Evolutionary conservation across 371 early-diverging fungal species (phyloP), one percentile per base, ranked within the genome.

Genomic region (Rhizopus delemar): DNA sequence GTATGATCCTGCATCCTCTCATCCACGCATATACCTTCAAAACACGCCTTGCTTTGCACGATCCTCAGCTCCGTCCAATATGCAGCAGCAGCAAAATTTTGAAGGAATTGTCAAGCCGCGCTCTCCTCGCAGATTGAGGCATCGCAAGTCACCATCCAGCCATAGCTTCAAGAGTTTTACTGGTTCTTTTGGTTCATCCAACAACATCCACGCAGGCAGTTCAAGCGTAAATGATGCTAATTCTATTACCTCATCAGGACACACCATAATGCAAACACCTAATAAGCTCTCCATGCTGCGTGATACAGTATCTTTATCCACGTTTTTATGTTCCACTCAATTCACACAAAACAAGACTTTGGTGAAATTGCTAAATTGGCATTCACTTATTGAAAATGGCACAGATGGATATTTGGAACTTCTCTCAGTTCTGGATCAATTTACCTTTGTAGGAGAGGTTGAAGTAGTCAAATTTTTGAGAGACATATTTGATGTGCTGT

Each of bases 381-480:
- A 65, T 2, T 56, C 71, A 1, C 56, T 68, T 6, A 35, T 74
- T 39, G 58, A 69, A 53, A 50, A 51, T 13, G 13, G 36, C 8
- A 41, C 53, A 7, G 70, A 69, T 6, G 65, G 68, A 28, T 57
- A 43, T 9, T 66, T 68, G 6, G 78, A 82, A 31, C 59, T 91
- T n/a, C 55, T 75, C 2, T 53, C 64, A 0, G 75, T 89, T 1
- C 61, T 90, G 48, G 78, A 79, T 61, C 81, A 89, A 49, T 86
- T 89, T 52, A 82, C 79, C 0, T 77, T 83, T 67, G 81, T 90
- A 15, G 85, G 84, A 29, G 88, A 88, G 56, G 65, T 83, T 33
- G 90, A 92, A 62, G 80, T 90, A 7, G 86, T 87, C 29, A 89
- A 89, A 63, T 90, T 89, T 55, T 59, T 88, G 43, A 77, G 75